Evolutionary conservation across 2,329 filamentous ascomycete species (phyloP), one percentile per base, ranked within the genome.

Genomic region (Colletotrichum limetticola): DNA sequence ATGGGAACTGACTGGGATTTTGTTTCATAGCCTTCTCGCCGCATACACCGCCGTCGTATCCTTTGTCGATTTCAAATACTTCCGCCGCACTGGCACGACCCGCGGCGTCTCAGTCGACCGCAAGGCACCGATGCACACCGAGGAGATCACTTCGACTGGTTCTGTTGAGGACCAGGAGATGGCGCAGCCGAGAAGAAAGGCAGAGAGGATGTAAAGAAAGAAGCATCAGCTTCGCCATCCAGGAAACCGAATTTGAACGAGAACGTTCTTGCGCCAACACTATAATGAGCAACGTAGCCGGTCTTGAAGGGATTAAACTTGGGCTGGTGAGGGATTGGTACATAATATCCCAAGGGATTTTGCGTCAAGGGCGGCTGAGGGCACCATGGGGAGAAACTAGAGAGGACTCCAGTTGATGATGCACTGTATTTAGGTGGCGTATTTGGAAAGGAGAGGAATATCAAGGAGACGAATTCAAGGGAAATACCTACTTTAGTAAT

Each of bases 61-160:
- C 19, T 65, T 32, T 22, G 16, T 26, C 53, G 62, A 65, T n/a
- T 65, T 65, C 28, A 49, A 46, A 22, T 65, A 35, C 62, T 56
- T 28, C 35, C 42, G 56, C n/a, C 30, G 56, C 26, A 60, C 42
- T n/a, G 24, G 53, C 42, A 68, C 57, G 5, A 52, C 37, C 65
- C 64, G 62, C 11, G 62, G 62, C 3, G 24, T 52, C 16, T 62
- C 58, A 1, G 26, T 62, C 37, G 37, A 49, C 24, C 59, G 37
- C 42, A 49, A 49, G 19, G 37, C 24, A 6, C 59, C 37, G 2
- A 24, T 24, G 24, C 24, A 35, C 26, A 12, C 59, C 9, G 37
- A 49, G 35, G 59, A 49, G 24, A 49, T 49, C 19, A 14, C 8
- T 9, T 60, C 35, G 6, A 22, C 37, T 12, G 60, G 42, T 8